Evolutionary conservation across 2,329 filamentous ascomycete species (phyloP), one percentile per base, ranked within the genome.

Genomic region (Dactylella cylindrospora): DNA sequence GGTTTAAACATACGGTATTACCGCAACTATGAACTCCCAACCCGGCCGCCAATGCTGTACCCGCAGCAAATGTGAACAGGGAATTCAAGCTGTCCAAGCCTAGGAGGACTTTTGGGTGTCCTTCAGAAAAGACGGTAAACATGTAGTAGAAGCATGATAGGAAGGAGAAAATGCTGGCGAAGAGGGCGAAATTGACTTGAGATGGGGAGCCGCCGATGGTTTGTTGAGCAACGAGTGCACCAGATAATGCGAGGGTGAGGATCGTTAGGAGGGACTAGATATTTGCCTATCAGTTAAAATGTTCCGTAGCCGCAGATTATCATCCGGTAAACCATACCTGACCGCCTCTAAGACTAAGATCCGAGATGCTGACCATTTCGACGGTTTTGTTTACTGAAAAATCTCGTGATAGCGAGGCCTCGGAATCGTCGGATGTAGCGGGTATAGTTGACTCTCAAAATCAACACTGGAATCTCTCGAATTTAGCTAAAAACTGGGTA

Each of bases 121-220:
- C 60, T 10, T 38, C 39, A 46, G 67, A 55, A 17, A 36, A 40
- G 23, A 73, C 65, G 45, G 74, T 74, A 54, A 74, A 70, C 0
- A 74, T 71, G 67, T 78, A 79, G 68, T 79, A 70, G n/a, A 69
- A 49, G 5, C 79, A 71, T 3, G 77, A 71, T 15, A 79, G 52
- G 69, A 78, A 73, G 8, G 73, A 73, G 65, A 78, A 79, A 1
- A 74, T 74, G 7, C 75, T 68, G 5, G 73, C 70, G 65, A 77
- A 79, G 70, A 79, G 77, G 64, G 72, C 67, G 69, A 77, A 80
- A 71, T 80, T 79, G 73, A 85, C 74, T 45, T 81, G 76, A 17
- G 78, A 74, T 1, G 80, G 78, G 67, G 81, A 80, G 70, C 81
- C 79, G 46, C 73, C 68, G 55, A 73, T 74, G 3, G 77, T 72